Percentiles rank a stretch among this genome's conserved stretches.
Evolutionary conservation across 148 eudicot species (phyloP).

Genomic region (Oxyria digyna): DNA sequence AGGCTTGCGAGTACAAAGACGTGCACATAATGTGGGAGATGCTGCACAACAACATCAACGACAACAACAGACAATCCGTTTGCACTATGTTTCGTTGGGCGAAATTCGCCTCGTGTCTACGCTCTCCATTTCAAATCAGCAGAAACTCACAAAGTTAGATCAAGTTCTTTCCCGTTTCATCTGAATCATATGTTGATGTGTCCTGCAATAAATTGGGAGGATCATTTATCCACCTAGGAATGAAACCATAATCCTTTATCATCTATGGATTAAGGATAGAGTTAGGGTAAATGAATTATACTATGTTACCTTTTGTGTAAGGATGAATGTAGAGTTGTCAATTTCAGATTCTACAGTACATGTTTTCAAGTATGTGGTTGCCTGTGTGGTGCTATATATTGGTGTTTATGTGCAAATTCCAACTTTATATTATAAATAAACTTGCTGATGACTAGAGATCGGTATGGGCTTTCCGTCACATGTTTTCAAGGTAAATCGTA

Average conservation of each 20-base stretch:
- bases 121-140: neutral
- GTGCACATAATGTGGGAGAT: constrained; percentile 47
- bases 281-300: neutral
- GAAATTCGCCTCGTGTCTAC: constrained; percentile 17
- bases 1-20: constrained; percentile 40
- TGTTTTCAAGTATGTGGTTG: neutral
- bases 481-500: too few species aligned
- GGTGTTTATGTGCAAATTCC: neutral
- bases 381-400: too few species aligned
- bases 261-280: neutral
- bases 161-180: neutral
- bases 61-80: constrained; percentile 15
- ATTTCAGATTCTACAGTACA: neutral
- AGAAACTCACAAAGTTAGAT: neutral
- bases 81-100: constrained; percentile 24
- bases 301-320: neutral
- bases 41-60: constrained; percentile 19
- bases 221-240: neutral
- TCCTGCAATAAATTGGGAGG: too few species aligned
- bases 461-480: too few species aligned
- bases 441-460: too few species aligned
- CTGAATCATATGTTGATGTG: neutral
- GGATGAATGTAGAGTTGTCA: neutral
- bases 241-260: neutral
- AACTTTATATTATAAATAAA: too few species aligned